Conservation (phyloP, 768 basidiomycete species). For the Cystobasidiopsis lactophilus region DNA sequence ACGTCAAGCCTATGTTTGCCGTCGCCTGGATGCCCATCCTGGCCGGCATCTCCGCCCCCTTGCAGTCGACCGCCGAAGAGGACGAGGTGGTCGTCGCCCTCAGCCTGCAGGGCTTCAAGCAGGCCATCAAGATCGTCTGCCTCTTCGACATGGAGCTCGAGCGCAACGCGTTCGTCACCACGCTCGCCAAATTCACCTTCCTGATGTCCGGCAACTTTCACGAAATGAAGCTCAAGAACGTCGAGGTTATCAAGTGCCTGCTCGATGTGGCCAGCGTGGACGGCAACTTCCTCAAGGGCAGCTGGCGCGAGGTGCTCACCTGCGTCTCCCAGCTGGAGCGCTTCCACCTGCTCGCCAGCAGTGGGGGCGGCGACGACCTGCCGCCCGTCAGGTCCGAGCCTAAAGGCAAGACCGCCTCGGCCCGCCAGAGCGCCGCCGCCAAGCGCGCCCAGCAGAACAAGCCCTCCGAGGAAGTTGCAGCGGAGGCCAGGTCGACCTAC, state of each 20-base stretch:
- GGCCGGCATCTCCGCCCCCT: conserved; percentile 75
- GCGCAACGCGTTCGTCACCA: conserved; percentile 96
- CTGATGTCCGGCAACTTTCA: conserved; percentile 60
- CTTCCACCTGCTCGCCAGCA: conserved; percentile 83
- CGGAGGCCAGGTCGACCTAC: conserved; percentile 88
- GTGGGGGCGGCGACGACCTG: no score
- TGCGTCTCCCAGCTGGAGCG: conserved; percentile 97
- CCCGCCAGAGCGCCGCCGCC: neutral
- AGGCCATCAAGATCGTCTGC: conserved; percentile 87
- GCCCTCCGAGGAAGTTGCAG: conserved; percentile 76
- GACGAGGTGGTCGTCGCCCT: conserved; percentile 77
- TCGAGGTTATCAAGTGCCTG: conserved; percentile 92
- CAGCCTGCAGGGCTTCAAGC: conserved; percentile 86
- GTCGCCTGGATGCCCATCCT: conserved; percentile 98
- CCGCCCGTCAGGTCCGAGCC: no score
- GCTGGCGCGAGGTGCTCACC: conserved; percentile 86
- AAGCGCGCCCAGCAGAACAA: conserved; percentile 22
- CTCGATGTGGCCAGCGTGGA: conserved; percentile 90
- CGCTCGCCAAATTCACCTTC: conserved; percentile 88
- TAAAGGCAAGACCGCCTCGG: conserved; percentile 31
- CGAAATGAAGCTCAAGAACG: conserved; percentile 98
- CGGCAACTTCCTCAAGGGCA: conserved; percentile 82
- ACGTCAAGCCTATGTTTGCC: conserved; percentile 97
- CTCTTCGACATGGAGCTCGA: conserved; percentile 94
- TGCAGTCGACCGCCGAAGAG: conserved; percentile 60